These are phyloP conservation scores for Phytophthora agathidicida DNA, from an alignment of 352 stramenopile species.

Conservation along the genomic window DNA sequence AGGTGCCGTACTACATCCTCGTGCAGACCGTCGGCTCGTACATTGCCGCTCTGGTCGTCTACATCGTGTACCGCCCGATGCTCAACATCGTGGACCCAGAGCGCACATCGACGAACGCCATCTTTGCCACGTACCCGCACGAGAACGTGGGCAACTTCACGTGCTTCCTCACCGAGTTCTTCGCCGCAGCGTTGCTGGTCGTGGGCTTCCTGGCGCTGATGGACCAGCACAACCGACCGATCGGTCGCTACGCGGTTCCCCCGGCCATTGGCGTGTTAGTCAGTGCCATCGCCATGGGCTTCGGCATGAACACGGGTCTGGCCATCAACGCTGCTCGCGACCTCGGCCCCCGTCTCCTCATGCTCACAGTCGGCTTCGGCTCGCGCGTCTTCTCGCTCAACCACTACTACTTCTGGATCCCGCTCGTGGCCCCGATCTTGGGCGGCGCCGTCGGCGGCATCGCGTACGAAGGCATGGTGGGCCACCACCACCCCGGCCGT, in stretches of 20 bases:
- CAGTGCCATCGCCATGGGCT: conserved; percentile 73
- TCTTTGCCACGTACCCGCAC: conserved; percentile 49
- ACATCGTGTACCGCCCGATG: conserved; percentile 53
- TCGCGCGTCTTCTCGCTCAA: conserved; percentile 68
- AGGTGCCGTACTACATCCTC: conserved; percentile 51
- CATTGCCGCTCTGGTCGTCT: conserved; percentile 43
- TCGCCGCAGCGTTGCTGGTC: conserved; percentile 52
- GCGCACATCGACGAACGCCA: conserved; percentile 28
- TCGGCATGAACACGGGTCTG: conserved; percentile 83
- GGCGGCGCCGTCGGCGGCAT: conserved; percentile 56
- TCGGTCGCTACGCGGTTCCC: conserved; percentile 67
- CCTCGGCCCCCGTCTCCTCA: conserved; percentile 72
- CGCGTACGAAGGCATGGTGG: conserved; percentile 65
- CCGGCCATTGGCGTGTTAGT: conserved; percentile 77
- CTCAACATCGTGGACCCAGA: conserved; percentile 50
- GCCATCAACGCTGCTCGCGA: conserved; percentile 75
- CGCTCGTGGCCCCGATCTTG: conserved; percentile 68
- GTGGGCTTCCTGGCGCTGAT: conserved; percentile 72
- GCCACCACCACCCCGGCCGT: conserved; percentile 52
- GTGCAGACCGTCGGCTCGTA: conserved; percentile 48
- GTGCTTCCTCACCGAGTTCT: conserved; percentile 47
- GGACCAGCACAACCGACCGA: conserved; percentile 78
- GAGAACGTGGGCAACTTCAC: conserved; percentile 38
- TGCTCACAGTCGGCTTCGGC: conserved; percentile 65
- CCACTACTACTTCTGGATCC: conserved; percentile 79